A percentile compares a stretch with the other conserved stretches of the same genome.
These are phyloP conservation scores for Neostapfia colusana DNA, from an alignment of 176 grass and related monocot species.

Conservation along the genomic window DNA sequence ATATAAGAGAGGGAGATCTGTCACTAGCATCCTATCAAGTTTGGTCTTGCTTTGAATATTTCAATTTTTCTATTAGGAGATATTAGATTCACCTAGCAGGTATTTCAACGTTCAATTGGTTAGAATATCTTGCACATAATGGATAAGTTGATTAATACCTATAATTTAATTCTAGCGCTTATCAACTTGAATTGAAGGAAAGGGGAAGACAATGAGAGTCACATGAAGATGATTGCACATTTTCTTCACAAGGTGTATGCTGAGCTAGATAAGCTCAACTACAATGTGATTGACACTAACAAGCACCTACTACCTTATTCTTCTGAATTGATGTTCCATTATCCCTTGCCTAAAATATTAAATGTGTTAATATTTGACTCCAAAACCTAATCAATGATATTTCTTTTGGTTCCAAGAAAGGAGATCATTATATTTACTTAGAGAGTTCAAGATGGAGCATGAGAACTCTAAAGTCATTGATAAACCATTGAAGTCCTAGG, in stretches of 20 bases:
- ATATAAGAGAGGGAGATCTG: too few species aligned
- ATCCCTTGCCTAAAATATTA: background rate
- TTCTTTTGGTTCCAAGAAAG: slow-evolving; percentile 46
- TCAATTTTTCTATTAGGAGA: too few species aligned
- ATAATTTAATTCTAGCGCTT: too few species aligned
- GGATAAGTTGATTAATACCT: too few species aligned
- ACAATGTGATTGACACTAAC: slow-evolving; percentile 48
- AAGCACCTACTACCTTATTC: slow-evolving; percentile 55
- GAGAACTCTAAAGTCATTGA: too few species aligned
- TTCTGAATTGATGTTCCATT: slow-evolving; percentile 33
- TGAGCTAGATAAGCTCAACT: slow-evolving; percentile 53
- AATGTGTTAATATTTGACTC: background rate
- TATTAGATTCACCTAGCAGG: too few species aligned
- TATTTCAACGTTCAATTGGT: too few species aligned
- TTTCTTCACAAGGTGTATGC: slow-evolving; percentile 53
- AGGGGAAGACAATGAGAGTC: slow-evolving; percentile 50
- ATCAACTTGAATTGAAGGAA: slow-evolving; percentile 32
- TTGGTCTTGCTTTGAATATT: too few species aligned
- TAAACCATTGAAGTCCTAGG: too few species aligned
- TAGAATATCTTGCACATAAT: too few species aligned
- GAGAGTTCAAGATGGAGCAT: too few species aligned
- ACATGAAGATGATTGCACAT: slow-evolving; percentile 39
- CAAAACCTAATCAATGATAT: background rate
- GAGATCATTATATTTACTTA: slow-evolving; percentile 66
- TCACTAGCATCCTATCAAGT: too few species aligned